Conservation (phyloP, 176 grass and related monocot species). For the Phoenix roebelenii region DNA sequence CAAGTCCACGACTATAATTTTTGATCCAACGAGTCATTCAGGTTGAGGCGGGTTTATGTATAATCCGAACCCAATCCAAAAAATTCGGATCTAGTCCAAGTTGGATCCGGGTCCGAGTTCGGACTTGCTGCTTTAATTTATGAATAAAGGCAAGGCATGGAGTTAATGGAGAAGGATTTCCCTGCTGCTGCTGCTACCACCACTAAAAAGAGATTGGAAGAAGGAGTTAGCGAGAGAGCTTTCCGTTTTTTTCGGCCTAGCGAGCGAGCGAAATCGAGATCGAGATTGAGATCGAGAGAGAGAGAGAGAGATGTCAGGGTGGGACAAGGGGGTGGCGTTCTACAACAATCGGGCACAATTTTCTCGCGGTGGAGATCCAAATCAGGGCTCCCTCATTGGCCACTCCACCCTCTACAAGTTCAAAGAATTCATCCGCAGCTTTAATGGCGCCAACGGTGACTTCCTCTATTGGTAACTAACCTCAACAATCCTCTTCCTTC, state of each 20-base stretch:
- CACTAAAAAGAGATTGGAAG: too few relatives aligned
- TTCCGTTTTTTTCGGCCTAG: not conserved
- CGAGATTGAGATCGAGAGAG: not conserved
- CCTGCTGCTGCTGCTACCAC: too few relatives aligned
- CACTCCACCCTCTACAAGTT: slow-evolving; percentile 93
- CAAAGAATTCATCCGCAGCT: slow-evolving; percentile 93
- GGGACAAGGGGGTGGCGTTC: slow-evolving; percentile 96
- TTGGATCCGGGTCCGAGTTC: too few relatives aligned
- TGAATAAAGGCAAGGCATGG: too few relatives aligned
- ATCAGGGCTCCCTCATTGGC: slow-evolving; percentile 39
- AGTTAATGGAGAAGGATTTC: too few relatives aligned
- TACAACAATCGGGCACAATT: slow-evolving; percentile 98
- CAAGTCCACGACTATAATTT: too few relatives aligned
- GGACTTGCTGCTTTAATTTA: too few relatives aligned
- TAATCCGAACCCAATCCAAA: too few relatives aligned
- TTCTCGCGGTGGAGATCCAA: slow-evolving; percentile 51
- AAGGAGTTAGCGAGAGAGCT: not conserved
- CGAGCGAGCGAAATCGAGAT: not conserved
- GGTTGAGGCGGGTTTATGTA: too few relatives aligned
- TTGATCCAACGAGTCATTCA: too few relatives aligned
- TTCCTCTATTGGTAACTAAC: slow-evolving; percentile 70
- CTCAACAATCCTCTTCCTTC: too few relatives aligned
- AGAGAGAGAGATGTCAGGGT: slow-evolving; percentile 59
- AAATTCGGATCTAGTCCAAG: too few relatives aligned
- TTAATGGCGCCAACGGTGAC: slow-evolving; percentile 65